Evolutionary conservation across 2,329 filamentous ascomycete genomes (phyloP).

Genomic region (Aureobasidium sp.): DNA sequence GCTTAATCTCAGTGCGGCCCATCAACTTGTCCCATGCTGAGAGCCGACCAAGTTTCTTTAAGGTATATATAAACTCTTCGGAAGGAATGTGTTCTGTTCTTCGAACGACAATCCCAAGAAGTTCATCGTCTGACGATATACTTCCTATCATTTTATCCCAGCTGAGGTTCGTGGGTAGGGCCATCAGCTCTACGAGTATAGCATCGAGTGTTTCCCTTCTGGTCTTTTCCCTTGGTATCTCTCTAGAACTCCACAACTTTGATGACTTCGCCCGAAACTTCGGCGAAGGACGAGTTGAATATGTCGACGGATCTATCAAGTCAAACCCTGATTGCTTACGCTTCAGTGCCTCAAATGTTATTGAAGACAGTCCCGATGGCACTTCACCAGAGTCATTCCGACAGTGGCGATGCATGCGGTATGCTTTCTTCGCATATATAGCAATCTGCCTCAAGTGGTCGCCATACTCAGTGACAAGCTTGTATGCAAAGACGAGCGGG

Average conservation of each 20-base stretch:
- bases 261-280: background rate
- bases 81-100: background rate
- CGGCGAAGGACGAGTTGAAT: background rate
- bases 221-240: background rate
- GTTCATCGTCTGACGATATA: background rate
- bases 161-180: too few species aligned
- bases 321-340: background rate
- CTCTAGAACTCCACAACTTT: background rate
- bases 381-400: background rate
- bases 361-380: background rate
- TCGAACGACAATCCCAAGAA: background rate
- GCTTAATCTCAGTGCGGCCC: background rate
- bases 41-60: background rate
- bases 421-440: background rate
- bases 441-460: background rate
- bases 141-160: background rate
- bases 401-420: background rate
- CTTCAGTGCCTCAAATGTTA: background rate
- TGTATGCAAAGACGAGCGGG: background rate
- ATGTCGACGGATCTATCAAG: background rate
- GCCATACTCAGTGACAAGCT: background rate
- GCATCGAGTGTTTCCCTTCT: background rate
- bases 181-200: background rate
- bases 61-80: background rate
- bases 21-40: background rate